These are phyloP conservation scores for Aspergillus nomiae DNA, from an alignment of 2,329 filamentous ascomycete species.

Conservation along the genomic window DNA sequence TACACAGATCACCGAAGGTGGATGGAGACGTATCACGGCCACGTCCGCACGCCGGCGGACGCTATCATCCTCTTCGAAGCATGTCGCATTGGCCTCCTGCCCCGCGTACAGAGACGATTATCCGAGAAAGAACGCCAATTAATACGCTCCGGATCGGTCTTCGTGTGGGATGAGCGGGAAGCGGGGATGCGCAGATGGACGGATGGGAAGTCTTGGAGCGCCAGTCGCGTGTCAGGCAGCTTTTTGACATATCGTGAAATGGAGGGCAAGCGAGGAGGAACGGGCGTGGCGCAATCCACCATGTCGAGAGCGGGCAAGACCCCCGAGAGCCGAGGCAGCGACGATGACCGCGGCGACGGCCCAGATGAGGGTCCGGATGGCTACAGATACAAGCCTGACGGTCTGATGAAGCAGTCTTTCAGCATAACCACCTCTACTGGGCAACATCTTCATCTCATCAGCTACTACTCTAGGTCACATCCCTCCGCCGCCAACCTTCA, in stretches of 20 bases:
- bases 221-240: constrained; percentile 93
- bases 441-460: constrained; percentile 95
- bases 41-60: constrained; percentile 92
- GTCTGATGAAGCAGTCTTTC: constrained; percentile 99
- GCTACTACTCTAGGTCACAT: constrained; percentile 86
- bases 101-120: constrained; percentile 85
- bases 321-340: constrained; percentile 79
- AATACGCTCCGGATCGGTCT: constrained; percentile 94
- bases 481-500: constrained; percentile 71
- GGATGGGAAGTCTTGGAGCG: constrained; percentile 98
- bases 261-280: constrained; percentile 93
- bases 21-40: constrained; percentile 97
- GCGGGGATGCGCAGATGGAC: constrained; percentile 99
- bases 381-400: constrained; percentile 93
- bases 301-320: constrained; percentile 69
- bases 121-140: constrained; percentile 97
- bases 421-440: constrained; percentile 91
- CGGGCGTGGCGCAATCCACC: constrained; percentile 61
- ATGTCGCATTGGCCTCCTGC: constrained; percentile 83
- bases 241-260: constrained; percentile 98
- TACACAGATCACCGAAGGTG: constrained; percentile 28
- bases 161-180: constrained; percentile 99
- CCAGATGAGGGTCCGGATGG: constrained; percentile 77
- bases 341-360: constrained; percentile 74
- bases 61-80: constrained; percentile 99